Conservation (phyloP, 2,329 filamentous ascomycete genomes). For the Remersonia thermophila region DNA sequence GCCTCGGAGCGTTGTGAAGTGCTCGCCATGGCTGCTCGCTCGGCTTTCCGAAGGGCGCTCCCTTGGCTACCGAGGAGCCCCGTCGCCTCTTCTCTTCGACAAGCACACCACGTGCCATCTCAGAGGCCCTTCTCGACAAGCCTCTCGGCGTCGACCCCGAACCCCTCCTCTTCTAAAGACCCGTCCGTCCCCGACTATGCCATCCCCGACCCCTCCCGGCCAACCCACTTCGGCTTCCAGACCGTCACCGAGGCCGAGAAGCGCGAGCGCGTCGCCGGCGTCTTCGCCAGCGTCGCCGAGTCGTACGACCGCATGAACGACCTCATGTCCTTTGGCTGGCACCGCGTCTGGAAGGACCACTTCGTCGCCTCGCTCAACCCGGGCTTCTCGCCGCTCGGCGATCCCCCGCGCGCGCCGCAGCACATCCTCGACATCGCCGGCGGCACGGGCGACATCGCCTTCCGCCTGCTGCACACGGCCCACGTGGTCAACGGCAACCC, state of each 20-base stretch:
- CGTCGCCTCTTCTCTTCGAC: too few relatives aligned
- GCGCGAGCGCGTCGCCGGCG: constrained; percentile 56
- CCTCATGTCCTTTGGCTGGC: constrained; percentile 94
- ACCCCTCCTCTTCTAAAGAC: constrained; percentile 2
- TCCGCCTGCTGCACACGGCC: constrained; percentile 85
- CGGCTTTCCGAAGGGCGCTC: constrained; percentile 12
- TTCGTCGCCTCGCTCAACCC: constrained; percentile 89
- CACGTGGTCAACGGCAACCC: constrained; percentile 69
- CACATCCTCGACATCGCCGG: constrained; percentile 92
- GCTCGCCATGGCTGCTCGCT: constrained; percentile 10
- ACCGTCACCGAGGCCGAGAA: constrained; percentile 75
- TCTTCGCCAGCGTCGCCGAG: constrained; percentile 90
- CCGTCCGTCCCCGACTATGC: constrained; percentile 13
- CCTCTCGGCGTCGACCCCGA: constrained; percentile 4
- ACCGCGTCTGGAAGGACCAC: constrained; percentile 94
- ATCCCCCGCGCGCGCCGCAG: constrained; percentile 36
- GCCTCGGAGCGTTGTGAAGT: neutral
- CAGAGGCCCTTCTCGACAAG: constrained; percentile 6
- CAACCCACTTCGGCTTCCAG: constrained; percentile 86
- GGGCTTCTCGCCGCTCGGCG: constrained; percentile 43
- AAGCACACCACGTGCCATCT: neutral
- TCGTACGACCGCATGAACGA: constrained; percentile 99
- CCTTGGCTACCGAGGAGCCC: constrained; percentile 4
- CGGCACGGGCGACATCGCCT: constrained; percentile 94
- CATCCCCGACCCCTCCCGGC: constrained; percentile 14